Evolutionary conservation across 2,329 filamentous ascomycete species (phyloP).

Genomic region (Lojkania enalia): DNA sequence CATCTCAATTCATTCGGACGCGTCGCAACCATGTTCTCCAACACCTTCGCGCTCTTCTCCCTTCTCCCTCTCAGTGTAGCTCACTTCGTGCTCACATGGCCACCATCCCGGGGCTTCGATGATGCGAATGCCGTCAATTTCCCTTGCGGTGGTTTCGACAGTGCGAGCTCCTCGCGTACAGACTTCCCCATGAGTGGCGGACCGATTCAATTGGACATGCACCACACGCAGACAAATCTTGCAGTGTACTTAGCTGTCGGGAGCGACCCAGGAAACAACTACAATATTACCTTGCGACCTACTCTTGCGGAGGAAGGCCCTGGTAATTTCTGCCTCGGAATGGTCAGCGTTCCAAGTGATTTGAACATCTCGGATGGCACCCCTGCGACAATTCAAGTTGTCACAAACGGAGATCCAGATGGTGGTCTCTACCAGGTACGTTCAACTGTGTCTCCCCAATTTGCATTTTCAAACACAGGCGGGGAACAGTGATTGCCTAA

Average conservation of each 20-base stretch:
- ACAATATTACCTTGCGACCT: slow-evolving; percentile 69
- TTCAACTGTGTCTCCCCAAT: too few species aligned
- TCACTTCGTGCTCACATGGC: slow-evolving; percentile 61
- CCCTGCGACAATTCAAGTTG: slow-evolving; percentile 69
- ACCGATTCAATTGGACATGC: slow-evolving; percentile 56
- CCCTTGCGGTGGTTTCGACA: slow-evolving; percentile 57
- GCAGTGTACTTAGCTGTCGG: slow-evolving; percentile 59
- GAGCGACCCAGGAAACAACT: slow-evolving; percentile 59
- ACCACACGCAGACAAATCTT: slow-evolving; percentile 57
- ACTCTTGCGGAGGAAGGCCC: slow-evolving; percentile 63
- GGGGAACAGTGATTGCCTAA: too few species aligned
- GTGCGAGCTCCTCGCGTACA: slow-evolving; percentile 50
- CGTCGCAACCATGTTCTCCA: slow-evolving; percentile 34
- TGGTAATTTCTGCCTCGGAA: slow-evolving; percentile 68
- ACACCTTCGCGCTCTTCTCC: slow-evolving; percentile 43
- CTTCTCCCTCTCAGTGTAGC: slow-evolving; percentile 54
- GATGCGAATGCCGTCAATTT: slow-evolving; percentile 52
- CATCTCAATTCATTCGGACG: too few species aligned
- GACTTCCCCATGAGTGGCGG: slow-evolving; percentile 54
- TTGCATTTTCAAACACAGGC: too few species aligned
- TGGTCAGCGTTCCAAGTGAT: slow-evolving; percentile 57
- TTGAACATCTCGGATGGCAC: slow-evolving; percentile 62
- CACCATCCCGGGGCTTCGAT: slow-evolving; percentile 54
- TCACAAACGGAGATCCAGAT: slow-evolving; percentile 62
- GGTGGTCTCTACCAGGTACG: slow-evolving; percentile 67